Conservation (phyloP, 352 stramenopile genomes). For the Globisporangium spinosum region DNA sequence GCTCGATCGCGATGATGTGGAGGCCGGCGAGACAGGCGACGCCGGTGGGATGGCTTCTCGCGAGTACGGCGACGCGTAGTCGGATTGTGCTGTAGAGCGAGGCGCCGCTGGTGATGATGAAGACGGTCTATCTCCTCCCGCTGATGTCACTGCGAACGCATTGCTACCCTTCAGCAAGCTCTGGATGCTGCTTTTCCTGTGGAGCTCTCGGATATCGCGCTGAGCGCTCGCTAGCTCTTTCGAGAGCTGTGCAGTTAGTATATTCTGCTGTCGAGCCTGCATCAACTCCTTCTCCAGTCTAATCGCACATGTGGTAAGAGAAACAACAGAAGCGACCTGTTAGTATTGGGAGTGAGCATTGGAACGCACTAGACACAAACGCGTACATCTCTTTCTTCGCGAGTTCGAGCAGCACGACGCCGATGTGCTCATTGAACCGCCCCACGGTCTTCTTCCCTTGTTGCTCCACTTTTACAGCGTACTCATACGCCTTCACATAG, state of each 20-base stretch:
- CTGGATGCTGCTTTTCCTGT: conserved; percentile 67
- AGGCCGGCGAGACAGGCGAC: conserved; percentile 4
- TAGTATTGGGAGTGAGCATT: neutral
- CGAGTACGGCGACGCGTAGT: neutral
- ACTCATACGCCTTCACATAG: conserved; percentile 46
- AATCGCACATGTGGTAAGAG: neutral
- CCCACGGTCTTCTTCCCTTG: conserved; percentile 38
- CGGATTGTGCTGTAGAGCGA: neutral
- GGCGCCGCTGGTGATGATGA: neutral
- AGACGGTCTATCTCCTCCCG: neutral
- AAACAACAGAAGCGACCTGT: neutral
- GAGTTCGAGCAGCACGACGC: conserved; percentile 51
- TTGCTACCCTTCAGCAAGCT: conserved; percentile 48
- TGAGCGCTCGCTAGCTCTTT: conserved; percentile 68
- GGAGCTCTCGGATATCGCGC: conserved; percentile 70
- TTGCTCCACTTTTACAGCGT: conserved; percentile 45
- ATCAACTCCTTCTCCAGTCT: conserved; percentile 64
- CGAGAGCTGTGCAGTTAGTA: conserved; percentile 44
- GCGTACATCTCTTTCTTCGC: conserved; percentile 58
- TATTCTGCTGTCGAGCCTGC: conserved; percentile 54
- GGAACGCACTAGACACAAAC: neutral
- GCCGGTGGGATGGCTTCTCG: neutral
- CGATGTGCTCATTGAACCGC: conserved; percentile 48
- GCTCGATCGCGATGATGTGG: conserved; percentile 14
- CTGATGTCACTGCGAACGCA: neutral